phyloP scores from a whole-genome alignment of 2,329 filamentous ascomycete species.

The Rhexocercosporidium sp. region DNA sequence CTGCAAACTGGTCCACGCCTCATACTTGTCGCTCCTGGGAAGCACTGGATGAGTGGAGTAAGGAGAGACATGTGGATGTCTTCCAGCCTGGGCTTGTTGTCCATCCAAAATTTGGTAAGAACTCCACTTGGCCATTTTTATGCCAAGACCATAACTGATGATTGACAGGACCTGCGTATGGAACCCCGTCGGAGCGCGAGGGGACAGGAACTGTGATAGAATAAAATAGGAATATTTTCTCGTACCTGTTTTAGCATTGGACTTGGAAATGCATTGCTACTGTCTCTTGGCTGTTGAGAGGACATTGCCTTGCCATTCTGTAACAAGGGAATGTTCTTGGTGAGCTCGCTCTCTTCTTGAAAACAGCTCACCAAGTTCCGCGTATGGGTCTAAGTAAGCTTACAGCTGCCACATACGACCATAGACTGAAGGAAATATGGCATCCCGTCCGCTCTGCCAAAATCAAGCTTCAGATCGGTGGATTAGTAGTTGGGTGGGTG shows the following conservation, averaged over 20 bases:
- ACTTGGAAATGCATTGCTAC: no score
- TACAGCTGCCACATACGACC: neutral
- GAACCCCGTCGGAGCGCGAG: neutral
- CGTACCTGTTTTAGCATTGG: no score
- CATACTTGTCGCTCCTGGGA: constrained; percentile 3
- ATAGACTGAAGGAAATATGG: neutral
- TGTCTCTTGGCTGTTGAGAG: no score
- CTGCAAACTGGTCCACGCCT: neutral
- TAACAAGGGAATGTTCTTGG: no score
- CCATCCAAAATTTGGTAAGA: constrained; percentile 4
- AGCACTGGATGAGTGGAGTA: neutral
- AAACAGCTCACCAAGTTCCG: no score
- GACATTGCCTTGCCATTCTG: neutral
- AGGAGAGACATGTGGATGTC: neutral
- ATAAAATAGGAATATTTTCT: neutral
- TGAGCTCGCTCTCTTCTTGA: no score
- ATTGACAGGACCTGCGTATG: neutral
- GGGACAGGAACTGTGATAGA: constrained; percentile 4
- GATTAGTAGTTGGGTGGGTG: no score
- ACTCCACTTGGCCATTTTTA: no score
- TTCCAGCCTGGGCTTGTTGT: constrained; percentile 3
- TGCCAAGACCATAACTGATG: neutral
- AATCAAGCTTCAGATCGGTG: no score
- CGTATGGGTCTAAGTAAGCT: neutral
- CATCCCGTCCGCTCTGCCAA: no score